These are phyloP conservation scores for Alternaria viburni DNA, from an alignment of 2,329 filamentous ascomycete species.

Conservation along the genomic window DNA sequence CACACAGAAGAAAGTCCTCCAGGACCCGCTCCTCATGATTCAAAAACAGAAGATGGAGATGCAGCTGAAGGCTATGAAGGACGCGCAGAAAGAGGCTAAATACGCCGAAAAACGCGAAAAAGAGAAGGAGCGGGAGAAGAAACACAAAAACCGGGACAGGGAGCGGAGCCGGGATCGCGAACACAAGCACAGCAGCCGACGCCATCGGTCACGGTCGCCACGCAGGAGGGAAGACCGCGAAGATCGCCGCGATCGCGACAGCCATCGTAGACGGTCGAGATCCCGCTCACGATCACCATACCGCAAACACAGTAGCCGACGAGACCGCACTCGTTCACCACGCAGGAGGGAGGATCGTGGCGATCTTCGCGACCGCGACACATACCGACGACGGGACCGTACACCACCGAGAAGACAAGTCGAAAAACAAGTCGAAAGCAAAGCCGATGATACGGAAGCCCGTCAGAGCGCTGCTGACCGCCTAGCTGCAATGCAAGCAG, in stretches of 20 bases:
- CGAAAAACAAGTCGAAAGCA: not conserved
- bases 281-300: conserved; percentile 21
- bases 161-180: conserved; percentile 29
- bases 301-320: conserved; percentile 8
- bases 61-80: conserved; percentile 68
- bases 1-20: conserved; percentile 82
- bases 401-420: conserved; percentile 17
- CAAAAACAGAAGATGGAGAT: conserved; percentile 76
- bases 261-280: conserved; percentile 28
- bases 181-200: conserved; percentile 34
- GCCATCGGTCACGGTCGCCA: conserved; percentile 46
- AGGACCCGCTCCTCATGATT: conserved; percentile 91
- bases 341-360: conserved; percentile 23
- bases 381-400: conserved; percentile 29
- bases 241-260: conserved; percentile 21
- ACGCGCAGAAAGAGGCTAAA: conserved; percentile 53
- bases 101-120: conserved; percentile 43
- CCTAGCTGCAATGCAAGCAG: conserved; percentile 44
- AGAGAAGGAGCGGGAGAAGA: conserved; percentile 55
- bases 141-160: conserved; percentile 51
- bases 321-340: conserved; percentile 27
- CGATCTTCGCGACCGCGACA: conserved; percentile 20
- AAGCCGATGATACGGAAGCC: conserved; percentile 10
- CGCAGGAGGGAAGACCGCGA: conserved; percentile 36
- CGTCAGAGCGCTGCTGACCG: conserved; percentile 36